These are phyloP conservation scores for Backusella tarrabulga DNA, from an alignment of 192 early-diverging fungal genomes.

Conservation along the genomic window DNA sequence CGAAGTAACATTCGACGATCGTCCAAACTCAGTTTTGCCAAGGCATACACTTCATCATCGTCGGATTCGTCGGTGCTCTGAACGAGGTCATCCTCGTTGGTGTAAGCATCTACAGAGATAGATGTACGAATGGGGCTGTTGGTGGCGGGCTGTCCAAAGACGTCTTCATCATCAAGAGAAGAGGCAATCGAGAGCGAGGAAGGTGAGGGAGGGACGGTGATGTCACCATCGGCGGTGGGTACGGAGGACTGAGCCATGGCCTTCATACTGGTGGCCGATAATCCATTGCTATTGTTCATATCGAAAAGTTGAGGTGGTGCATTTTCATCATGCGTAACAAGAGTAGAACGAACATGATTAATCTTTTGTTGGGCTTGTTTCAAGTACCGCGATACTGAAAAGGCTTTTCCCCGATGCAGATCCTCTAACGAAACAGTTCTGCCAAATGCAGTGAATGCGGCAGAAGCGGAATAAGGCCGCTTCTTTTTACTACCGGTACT, in stretches of 20 bases:
- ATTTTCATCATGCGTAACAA: slow-evolving; percentile 12
- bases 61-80: slow-evolving; percentile 18
- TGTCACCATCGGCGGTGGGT: background rate
- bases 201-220: slow-evolving; percentile 4
- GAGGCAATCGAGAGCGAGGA: background rate
- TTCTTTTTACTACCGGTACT: slow-evolving; percentile 7
- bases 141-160: background rate
- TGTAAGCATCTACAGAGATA: background rate
- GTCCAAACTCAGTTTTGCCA: slow-evolving; percentile 16
- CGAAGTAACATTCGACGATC: slow-evolving; percentile 33
- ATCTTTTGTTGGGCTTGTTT: slow-evolving; percentile 32
- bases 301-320: slow-evolving; percentile 9
- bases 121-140: background rate
- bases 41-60: slow-evolving; percentile 26
- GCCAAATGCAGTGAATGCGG: slow-evolving; percentile 38
- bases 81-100: background rate
- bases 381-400: slow-evolving; percentile 52
- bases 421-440: slow-evolving; percentile 69
- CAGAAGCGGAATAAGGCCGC: slow-evolving; percentile 16
- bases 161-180: background rate
- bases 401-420: slow-evolving; percentile 64
- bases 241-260: slow-evolving; percentile 31
- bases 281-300: background rate
- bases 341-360: slow-evolving; percentile 11
- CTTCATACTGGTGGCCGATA: slow-evolving; percentile 20